phyloP scores from a whole-genome alignment of 2,329 filamentous ascomycete genomes.

The Stemphylium vesicarium region DNA sequence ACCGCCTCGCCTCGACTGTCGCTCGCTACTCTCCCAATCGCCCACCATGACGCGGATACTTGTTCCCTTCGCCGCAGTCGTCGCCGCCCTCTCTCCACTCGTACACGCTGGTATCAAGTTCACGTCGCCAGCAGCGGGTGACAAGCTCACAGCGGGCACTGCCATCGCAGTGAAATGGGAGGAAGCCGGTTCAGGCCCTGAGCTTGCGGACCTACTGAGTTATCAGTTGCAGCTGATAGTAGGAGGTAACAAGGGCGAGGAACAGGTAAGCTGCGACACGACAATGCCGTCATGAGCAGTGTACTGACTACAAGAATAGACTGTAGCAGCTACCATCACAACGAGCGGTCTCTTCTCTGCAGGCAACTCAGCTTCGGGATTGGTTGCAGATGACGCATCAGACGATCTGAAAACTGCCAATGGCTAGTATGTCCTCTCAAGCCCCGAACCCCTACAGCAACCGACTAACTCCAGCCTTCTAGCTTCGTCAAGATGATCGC shows the following conservation, averaged over 20 bases:
- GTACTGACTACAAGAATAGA: constrained; percentile 7
- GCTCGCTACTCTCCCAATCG: no score
- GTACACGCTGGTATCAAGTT: constrained; percentile 62
- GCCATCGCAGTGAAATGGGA: constrained; percentile 63
- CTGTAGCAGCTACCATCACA: no score
- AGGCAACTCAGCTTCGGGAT: constrained; percentile 48
- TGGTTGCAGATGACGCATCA: constrained; percentile 33
- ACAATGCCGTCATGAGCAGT: background rate
- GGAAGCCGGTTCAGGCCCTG: constrained; percentile 60
- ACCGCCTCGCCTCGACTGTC: background rate
- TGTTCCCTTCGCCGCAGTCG: constrained; percentile 36
- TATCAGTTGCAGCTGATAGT: constrained; percentile 67
- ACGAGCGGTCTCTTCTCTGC: constrained; percentile 55
- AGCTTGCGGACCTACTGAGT: constrained; percentile 57
- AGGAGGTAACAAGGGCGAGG: constrained; percentile 61
- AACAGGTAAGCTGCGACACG: constrained; percentile 51
- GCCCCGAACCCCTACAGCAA: background rate
- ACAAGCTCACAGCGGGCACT: constrained; percentile 57
- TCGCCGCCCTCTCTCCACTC: constrained; percentile 50
- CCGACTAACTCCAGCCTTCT: constrained; percentile 12
- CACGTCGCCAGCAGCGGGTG: constrained; percentile 59
- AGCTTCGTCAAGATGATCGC: constrained; percentile 59
- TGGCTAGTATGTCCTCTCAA: constrained; percentile 58
- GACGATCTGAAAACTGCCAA: constrained; percentile 51
- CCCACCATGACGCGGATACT: constrained; percentile 38